Base-by-base conservation (phyloP, 1,139 yeast species). In the Zygosaccharomyces pseudobailii region DNA sequence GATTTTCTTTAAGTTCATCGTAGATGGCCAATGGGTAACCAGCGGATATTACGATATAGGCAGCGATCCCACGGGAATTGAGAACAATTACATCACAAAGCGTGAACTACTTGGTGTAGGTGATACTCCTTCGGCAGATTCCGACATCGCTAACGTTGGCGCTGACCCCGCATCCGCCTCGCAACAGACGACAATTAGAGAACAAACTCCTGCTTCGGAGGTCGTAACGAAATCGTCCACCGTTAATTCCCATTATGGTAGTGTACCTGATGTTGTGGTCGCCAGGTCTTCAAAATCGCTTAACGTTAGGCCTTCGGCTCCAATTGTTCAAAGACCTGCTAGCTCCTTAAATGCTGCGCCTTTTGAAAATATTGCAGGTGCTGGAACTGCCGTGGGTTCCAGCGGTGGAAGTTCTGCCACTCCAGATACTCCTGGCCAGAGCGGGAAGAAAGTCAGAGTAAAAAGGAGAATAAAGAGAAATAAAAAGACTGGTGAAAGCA, bases 11-110 rank as follows among this genome's bases (percentile, higher is more conserved):
- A 85, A 86, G 69, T 86, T 80, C 62, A 78, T 86, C 47, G 87
- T 85, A 42, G 90, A 86, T 61, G 90, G 84, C 33, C 76, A 77
- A 35, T 86, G 94, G 94, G 59, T 63, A 30, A 73, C 78, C 20
- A 76, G 78, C 47, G 62, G 69, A 3, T 61, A 68, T 13, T 81
- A 76, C 57, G 71, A 71, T 50, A 65, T 72, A 36, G 59, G 52
- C 20, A 69, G 71, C 50, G 69, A 70, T 21, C 78, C 69, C 6
- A 59, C 68, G 27, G 90, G 88, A 9, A 81, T 74, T 57, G 75
- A 73, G 42, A 85, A 85, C 71, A 86, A 86, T 60, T 75, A 71
- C 36, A 65, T 84, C 52, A 72, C 69, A 36, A 60, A 62, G 19
- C 63, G 68, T 9, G 63, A 63, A 35, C 46, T 64, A 38, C 25